A percentile compares a stretch with the other conserved stretches of the same genome.
Conservation (phyloP, 371 early-diverging fungal species). For the Apophysomyces variabilis region DNA sequence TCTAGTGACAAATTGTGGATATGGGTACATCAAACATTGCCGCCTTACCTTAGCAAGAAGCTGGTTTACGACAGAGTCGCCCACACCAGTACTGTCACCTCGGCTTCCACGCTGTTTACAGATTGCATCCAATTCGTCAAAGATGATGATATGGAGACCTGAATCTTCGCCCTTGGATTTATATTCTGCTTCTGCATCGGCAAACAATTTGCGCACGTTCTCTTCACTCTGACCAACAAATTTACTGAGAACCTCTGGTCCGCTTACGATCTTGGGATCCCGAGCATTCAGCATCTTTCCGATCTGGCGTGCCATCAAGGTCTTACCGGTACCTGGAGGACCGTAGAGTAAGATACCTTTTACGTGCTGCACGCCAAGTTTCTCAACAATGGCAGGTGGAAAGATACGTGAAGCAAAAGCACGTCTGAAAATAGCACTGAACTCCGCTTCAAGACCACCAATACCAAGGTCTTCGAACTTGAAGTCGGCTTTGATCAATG, state of each 20-base stretch:
- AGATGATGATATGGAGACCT: conserved; percentile 98
- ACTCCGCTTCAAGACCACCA: conserved; percentile 99
- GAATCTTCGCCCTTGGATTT: conserved; percentile 95
- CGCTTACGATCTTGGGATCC: conserved; percentile 98
- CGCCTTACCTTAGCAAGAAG: conserved; percentile 87
- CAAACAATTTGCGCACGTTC: conserved; percentile 98
- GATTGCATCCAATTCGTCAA: conserved; percentile 99
- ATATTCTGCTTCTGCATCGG: conserved; percentile 97
- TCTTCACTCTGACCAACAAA: conserved; percentile 99
- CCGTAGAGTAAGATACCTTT: conserved; percentile 85
- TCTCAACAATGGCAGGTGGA: conserved; percentile 95
- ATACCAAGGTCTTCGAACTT: conserved; percentile 99
- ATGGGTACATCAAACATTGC: too few relatives aligned
- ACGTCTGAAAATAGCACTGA: conserved; percentile 97
- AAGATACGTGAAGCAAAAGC: conserved; percentile 99
- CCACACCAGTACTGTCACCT: conserved; percentile 95
- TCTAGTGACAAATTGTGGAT: conserved; percentile 45
- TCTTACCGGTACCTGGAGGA: conserved; percentile 99
- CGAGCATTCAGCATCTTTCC: conserved; percentile 98
- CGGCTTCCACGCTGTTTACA: conserved; percentile 98
- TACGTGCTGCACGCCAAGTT: conserved; percentile 98
- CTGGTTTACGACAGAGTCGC: conserved; percentile 99
- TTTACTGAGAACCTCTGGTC: conserved; percentile 98
- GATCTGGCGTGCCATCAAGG: conserved; percentile 99
- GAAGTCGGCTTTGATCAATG: conserved; percentile 93